Evolutionary conservation across 345 rosid species (phyloP).

Genomic region (Rhizophora apiculata): DNA sequence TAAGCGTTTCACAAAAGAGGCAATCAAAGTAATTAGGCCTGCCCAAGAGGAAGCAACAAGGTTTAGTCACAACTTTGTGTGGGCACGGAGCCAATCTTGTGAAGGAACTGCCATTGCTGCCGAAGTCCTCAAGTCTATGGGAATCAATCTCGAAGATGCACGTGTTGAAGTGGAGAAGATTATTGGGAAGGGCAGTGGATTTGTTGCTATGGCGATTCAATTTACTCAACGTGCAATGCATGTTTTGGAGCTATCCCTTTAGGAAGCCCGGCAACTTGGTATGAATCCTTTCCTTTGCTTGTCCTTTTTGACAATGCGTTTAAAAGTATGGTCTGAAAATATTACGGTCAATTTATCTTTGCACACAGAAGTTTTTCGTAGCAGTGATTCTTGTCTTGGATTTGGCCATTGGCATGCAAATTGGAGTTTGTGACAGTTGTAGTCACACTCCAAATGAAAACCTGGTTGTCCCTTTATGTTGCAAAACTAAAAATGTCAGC

Average conservation of each 20-base stretch:
- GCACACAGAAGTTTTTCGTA: neutral
- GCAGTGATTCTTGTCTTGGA: neutral
- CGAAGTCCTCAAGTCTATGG: constrained; percentile 93
- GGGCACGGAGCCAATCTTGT: constrained; percentile 86
- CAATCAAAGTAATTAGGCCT: constrained; percentile 93
- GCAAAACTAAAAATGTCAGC: no score
- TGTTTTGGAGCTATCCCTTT: constrained; percentile 83
- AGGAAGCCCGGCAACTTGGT: constrained; percentile 96
- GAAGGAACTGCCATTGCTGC: constrained; percentile 98
- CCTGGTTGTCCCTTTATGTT: no score
- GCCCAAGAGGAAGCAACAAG: constrained; percentile 96
- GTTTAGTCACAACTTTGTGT: constrained; percentile 97
- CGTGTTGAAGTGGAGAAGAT: constrained; percentile 98
- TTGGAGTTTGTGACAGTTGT: no score
- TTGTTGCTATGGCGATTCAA: constrained; percentile 94
- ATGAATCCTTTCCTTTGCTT: constrained; percentile 4
- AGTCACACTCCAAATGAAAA: no score
- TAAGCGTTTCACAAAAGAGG: constrained; percentile 92
- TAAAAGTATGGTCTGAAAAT: neutral
- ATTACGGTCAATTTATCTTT: neutral
- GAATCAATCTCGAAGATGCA: constrained; percentile 89
- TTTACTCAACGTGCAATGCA: constrained; percentile 99
- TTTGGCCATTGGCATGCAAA: neutral
- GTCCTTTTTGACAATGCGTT: neutral
- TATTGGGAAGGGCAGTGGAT: constrained; percentile 94